A percentile compares a stretch with the other conserved stretches of the same genome.
Evolutionary conservation across 2,329 filamentous ascomycete genomes (phyloP).

Genomic region (Drechslerella coelobrocha): DNA sequence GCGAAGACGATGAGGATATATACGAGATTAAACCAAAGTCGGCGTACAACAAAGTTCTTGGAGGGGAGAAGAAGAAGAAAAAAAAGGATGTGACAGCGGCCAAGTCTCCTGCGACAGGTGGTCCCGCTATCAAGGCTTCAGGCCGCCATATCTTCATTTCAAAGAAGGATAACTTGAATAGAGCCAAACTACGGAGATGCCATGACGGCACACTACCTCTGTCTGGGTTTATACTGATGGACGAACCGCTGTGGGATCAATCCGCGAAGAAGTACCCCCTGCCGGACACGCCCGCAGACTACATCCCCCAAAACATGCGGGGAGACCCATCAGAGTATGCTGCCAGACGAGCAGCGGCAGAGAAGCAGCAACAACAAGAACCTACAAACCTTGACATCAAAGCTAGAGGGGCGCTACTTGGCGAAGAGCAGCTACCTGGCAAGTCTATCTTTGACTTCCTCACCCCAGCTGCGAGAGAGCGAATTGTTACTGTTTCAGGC

Average conservation of each 20-base stretch:
- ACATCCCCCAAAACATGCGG: conserved; percentile 61
- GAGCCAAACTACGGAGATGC: conserved; percentile 70
- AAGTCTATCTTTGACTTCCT: conserved; percentile 97
- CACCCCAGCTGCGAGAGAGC: conserved; percentile 76
- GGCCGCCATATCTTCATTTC: conserved; percentile 76
- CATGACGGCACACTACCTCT: conserved; percentile 82
- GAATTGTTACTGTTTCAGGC: conserved; percentile 76
- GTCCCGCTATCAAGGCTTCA: conserved; percentile 58
- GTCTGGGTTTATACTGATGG: conserved; percentile 78
- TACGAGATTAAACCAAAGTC: conserved; percentile 92
- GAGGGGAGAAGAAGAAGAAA: conserved; percentile 80
- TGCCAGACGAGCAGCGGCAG: conserved; percentile 1
- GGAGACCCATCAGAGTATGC: conserved; percentile 33
- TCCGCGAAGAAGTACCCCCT: conserved; percentile 65
- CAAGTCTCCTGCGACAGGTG: conserved; percentile 59
- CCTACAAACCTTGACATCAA: conserved; percentile 29
- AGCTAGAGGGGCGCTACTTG: conserved; percentile 74
- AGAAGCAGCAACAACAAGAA: conserved; percentile 1
- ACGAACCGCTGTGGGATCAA: conserved; percentile 58
- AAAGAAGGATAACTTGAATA: conserved; percentile 65
- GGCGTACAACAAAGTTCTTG: conserved; percentile 81
- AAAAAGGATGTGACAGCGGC: conserved; percentile 63
- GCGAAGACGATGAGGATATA: conserved; percentile 92
- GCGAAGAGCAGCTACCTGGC: conserved; percentile 79
- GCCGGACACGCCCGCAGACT: conserved; percentile 73